Evolutionary conservation across 2,329 filamentous ascomycete species (phyloP).

Genomic region (Aspergillus versicolor): DNA sequence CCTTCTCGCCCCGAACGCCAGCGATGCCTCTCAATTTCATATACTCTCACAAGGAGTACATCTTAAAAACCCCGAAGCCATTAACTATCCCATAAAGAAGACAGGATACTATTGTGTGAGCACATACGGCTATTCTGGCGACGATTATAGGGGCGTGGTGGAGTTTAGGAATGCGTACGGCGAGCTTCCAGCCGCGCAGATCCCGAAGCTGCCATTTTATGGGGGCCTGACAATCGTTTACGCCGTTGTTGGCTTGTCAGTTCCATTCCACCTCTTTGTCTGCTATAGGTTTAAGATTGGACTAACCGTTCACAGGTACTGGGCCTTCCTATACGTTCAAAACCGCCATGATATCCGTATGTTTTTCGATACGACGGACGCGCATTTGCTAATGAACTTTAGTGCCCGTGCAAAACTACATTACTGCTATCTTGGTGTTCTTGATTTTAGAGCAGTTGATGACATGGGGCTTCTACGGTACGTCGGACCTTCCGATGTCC

Average conservation of each 20-base stretch:
- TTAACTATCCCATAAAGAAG: constrained; percentile 81
- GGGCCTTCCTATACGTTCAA: constrained; percentile 94
- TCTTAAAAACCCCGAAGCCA: constrained; percentile 67
- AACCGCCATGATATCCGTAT: constrained; percentile 85
- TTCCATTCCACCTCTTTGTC: constrained; percentile 13
- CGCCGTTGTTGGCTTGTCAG: constrained; percentile 73
- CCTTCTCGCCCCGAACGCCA: constrained; percentile 75
- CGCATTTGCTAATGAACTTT: constrained; percentile 31
- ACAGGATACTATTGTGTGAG: constrained; percentile 97
- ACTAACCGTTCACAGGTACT: constrained; percentile 60
- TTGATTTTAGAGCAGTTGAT: constrained; percentile 94
- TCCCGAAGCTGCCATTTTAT: constrained; percentile 96
- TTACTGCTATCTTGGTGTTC: constrained; percentile 94
- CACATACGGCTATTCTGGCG: constrained; percentile 66
- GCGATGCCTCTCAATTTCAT: constrained; percentile 65
- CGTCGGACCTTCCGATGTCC: constrained; percentile 19
- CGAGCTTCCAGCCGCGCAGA: constrained; percentile 91
- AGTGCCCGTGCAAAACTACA: constrained; percentile 98
- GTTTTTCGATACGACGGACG: constrained; percentile 22
- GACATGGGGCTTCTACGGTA: constrained; percentile 97
- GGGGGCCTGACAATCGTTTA: constrained; percentile 92
- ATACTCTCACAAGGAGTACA: constrained; percentile 81
- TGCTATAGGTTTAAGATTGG: background rate
- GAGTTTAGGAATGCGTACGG: constrained; percentile 96
- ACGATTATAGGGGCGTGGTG: constrained; percentile 74